These are phyloP conservation scores for Trichothecium sympodiale DNA, from an alignment of 2,329 filamentous ascomycete species.

Conservation along the genomic window DNA sequence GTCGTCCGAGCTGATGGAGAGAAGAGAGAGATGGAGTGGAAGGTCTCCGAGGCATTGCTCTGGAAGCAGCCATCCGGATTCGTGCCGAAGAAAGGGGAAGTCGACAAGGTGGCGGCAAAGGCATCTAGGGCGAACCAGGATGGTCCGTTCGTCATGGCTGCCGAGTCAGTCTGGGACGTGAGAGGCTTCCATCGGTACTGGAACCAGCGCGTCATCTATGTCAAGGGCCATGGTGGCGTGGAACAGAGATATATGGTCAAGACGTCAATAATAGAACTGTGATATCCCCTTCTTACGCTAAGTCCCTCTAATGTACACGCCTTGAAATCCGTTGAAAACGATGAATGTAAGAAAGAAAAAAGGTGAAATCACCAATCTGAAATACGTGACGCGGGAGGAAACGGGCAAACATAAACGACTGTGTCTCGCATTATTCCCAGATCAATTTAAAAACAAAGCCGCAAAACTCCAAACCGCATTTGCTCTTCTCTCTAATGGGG, in stretches of 20 bases:
- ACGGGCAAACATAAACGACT: too few relatives aligned
- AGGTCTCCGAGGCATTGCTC: neutral
- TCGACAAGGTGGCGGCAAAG: neutral
- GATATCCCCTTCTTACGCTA: neutral
- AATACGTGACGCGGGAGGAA: too few relatives aligned
- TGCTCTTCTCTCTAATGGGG: conserved; percentile 18
- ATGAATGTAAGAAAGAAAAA: too few relatives aligned
- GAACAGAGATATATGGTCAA: conserved; percentile 1
- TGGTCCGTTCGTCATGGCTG: conserved; percentile 22
- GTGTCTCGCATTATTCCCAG: conserved; percentile 28
- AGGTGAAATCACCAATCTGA: too few relatives aligned
- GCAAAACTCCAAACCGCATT: conserved; percentile 36
- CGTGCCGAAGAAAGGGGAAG: neutral
- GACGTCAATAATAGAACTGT: conserved; percentile 2
- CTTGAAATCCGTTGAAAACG: neutral
- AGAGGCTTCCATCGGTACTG: conserved; percentile 29
- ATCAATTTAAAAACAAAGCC: conserved; percentile 24
- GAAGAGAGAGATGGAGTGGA: conserved; percentile 1
- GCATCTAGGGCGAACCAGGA: conserved; percentile 5
- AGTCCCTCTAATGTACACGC: neutral
- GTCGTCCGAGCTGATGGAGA: conserved; percentile 1
- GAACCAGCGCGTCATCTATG: conserved; percentile 19
- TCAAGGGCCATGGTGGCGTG: neutral
- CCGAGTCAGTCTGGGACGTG: conserved; percentile 19
- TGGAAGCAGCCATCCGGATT: neutral